phyloP scores from a whole-genome alignment of 2,329 filamentous ascomycete species.

The Fusarium poae region DNA sequence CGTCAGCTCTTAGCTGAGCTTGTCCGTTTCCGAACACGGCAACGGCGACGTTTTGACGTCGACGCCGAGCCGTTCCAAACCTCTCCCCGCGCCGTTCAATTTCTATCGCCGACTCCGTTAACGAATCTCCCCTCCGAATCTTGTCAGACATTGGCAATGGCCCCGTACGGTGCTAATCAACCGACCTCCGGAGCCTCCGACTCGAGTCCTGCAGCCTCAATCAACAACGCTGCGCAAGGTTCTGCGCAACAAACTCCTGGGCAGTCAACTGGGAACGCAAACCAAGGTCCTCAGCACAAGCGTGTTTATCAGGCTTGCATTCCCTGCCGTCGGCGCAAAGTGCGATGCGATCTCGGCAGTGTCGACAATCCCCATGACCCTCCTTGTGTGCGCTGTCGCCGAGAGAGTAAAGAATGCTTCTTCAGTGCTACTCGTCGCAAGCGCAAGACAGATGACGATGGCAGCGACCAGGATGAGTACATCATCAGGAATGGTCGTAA shows the following conservation, averaged over 20 bases:
- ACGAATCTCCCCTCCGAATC: slow-evolving; percentile 14
- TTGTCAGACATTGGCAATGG: slow-evolving; percentile 34
- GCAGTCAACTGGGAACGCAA: slow-evolving; percentile 31
- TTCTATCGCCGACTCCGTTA: slow-evolving; percentile 23
- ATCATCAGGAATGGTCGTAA: slow-evolving; percentile 80
- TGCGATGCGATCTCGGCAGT: slow-evolving; percentile 74
- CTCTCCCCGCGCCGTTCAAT: slow-evolving; percentile 20
- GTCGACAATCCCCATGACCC: slow-evolving; percentile 96
- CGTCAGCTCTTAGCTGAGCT: slow-evolving; percentile 27
- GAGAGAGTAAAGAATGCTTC: slow-evolving; percentile 96
- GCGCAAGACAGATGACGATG: slow-evolving; percentile 77
- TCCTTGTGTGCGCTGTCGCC: slow-evolving; percentile 91
- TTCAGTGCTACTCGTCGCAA: slow-evolving; percentile 96
- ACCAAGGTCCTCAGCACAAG: slow-evolving; percentile 62
- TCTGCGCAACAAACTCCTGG: slow-evolving; percentile 41
- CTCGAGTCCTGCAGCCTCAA: slow-evolving; percentile 46
- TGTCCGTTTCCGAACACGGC: slow-evolving; percentile 27
- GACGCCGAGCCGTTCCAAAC: slow-evolving; percentile 20
- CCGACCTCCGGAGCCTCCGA: slow-evolving; percentile 43
- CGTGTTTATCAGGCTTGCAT: slow-evolving; percentile 75
- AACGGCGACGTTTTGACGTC: slow-evolving; percentile 18
- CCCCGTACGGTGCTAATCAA: slow-evolving; percentile 45
- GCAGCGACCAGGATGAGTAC: slow-evolving; percentile 72
- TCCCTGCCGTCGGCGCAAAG: slow-evolving; percentile 71
- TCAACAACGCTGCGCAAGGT: slow-evolving; percentile 37